These are phyloP conservation scores for Westerdykella sp. DNA, from an alignment of 2,329 filamentous ascomycete species.

Conservation along the genomic window DNA sequence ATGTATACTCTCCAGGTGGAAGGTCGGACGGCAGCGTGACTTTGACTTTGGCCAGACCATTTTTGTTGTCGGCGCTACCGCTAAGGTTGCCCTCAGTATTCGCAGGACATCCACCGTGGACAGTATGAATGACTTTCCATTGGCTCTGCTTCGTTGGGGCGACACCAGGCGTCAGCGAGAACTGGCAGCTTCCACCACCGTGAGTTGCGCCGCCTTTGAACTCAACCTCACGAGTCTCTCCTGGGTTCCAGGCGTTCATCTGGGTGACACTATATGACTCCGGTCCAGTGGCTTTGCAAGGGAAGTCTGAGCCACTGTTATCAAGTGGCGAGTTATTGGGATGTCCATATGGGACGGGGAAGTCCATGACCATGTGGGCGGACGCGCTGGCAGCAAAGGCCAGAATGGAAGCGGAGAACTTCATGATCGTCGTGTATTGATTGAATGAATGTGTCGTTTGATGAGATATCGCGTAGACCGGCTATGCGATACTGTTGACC, in stretches of 20 bases:
- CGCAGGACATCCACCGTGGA: constrained; percentile 73
- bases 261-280: constrained; percentile 48
- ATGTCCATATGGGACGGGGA: constrained; percentile 58
- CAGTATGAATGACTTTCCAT: constrained; percentile 88
- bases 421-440: constrained; percentile 29
- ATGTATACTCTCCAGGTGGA: constrained; percentile 65
- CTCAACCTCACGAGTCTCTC: constrained; percentile 44
- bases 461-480: constrained; percentile 33
- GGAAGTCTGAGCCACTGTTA: constrained; percentile 61
- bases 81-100: constrained; percentile 45
- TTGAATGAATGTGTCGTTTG: constrained; percentile 10
- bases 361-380: constrained; percentile 70
- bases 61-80: constrained; percentile 46
- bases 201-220: constrained; percentile 58
- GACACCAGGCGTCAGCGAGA: constrained; percentile 75
- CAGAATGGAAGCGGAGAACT: constrained; percentile 49
- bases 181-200: constrained; percentile 87
- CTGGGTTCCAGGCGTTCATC: constrained; percentile 49
- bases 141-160: constrained; percentile 53
- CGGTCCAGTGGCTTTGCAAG: constrained; percentile 64
- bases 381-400: constrained; percentile 54
- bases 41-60: constrained; percentile 49
- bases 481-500: constrained; percentile 26
- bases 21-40: constrained; percentile 68
- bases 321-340: constrained; percentile 60